Evolutionary conservation across 2,329 filamentous ascomycete species (phyloP), one percentile per base, ranked within the genome.

Genomic region (Alternaria sp.): DNA sequence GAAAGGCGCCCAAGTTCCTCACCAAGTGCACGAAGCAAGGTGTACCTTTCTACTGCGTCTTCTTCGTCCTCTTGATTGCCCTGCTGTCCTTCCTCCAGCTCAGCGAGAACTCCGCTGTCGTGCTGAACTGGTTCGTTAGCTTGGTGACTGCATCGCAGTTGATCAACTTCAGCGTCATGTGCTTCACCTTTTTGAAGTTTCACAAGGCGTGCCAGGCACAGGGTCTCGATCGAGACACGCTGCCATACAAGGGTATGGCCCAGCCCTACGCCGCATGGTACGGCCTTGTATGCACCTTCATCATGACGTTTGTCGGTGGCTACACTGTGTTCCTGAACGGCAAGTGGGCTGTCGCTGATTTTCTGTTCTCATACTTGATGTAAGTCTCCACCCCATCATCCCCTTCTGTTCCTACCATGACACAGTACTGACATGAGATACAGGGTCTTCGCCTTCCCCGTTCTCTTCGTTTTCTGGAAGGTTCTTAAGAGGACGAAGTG

Each of bases 61-160:
- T 79, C 2, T 77, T 89, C 26, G 91, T 93, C 0, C 83, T 93
- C 6, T 77, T 86, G 5, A 88, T 96, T 66, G 86, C 90, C 1
- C 82, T 93, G 2, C 83, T 96, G 6, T 87, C 90, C 1, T 96
- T 93, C 79, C 82, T 95, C 11, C 91, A 95, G 78, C 85, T 95
- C 13, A 89, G 88, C n/a, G 85, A 87, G 64, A 85, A 86, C 63
- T 86, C 89, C 0, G 87, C 91, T 3, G 87, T 90, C 13, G 92
- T 94, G 1, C 82, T 94, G 65, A 84, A 85, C 61, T 93, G 91
- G 91, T 90, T 93, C 69, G 88, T 93, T 23, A 90, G 87, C 58
- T 79, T 92, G 74, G 86, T 92, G 5, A 93, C 91, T 6, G 90
- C 92, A 0, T 91, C 90, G 0, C 90, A 92, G 73, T 70, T 80